These are phyloP conservation scores for Crithidia brevicula DNA, from an alignment of 208 protist genomes.

Conservation along the genomic window DNA sequence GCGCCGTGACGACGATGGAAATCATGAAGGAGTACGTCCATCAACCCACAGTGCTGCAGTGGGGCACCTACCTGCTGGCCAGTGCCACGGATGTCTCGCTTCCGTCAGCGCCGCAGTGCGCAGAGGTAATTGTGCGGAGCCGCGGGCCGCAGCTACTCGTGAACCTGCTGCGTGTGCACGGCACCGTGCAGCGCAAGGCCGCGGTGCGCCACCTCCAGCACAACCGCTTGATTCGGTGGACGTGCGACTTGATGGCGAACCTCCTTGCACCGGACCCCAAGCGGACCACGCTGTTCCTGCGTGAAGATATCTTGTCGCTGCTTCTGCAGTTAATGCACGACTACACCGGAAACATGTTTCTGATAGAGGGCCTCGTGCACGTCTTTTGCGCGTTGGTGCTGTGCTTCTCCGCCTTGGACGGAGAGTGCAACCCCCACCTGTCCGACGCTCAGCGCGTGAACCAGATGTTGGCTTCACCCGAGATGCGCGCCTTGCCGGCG, in stretches of 20 bases:
- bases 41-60: slow-evolving; percentile 62
- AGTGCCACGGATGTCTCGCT: slow-evolving; percentile 44
- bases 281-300: slow-evolving; percentile 40
- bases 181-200: slow-evolving; percentile 20
- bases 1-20: slow-evolving; percentile 76
- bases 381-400: slow-evolving; percentile 33
- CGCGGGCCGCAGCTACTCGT: slow-evolving; percentile 63
- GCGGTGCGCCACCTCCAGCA: slow-evolving; percentile 18
- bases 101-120: slow-evolving; percentile 31
- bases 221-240: slow-evolving; percentile 45
- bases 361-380: slow-evolving; percentile 26
- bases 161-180: slow-evolving; percentile 59
- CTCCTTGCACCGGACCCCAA: slow-evolving; percentile 31
- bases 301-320: slow-evolving; percentile 47
- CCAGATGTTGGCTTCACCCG: neutral
- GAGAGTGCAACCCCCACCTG: neutral
- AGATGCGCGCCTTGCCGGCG: neutral
- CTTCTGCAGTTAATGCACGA: slow-evolving; percentile 46
- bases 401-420: slow-evolving; percentile 22
- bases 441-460: neutral
- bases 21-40: slow-evolving; percentile 85
- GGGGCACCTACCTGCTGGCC: slow-evolving; percentile 67
- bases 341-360: slow-evolving; percentile 25
- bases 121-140: slow-evolving; percentile 45
- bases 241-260: slow-evolving; percentile 52